phyloP scores from a whole-genome alignment of 345 rosid genomes.

The Syzygium oleosum region DNA sequence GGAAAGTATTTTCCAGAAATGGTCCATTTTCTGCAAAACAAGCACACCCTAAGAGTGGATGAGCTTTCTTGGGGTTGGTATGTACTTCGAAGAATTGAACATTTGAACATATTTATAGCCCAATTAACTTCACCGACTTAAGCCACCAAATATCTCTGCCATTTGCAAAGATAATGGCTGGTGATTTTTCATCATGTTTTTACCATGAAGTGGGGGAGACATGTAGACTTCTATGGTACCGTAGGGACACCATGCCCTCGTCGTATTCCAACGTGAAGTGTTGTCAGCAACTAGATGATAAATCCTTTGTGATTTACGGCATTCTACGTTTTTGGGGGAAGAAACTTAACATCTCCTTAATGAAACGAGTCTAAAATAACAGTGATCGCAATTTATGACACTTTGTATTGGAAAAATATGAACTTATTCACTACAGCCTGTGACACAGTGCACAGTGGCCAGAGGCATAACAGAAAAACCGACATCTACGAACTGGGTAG shows the following conservation, averaged over 20 bases:
- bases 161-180: neutral
- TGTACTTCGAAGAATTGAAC: neutral
- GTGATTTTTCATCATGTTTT: neutral
- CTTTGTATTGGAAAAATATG: neutral
- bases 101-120: neutral
- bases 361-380: neutral
- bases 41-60: neutral
- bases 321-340: neutral
- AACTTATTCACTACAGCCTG: neutral
- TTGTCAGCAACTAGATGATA: neutral
- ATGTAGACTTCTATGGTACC: neutral
- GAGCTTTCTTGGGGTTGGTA: neutral
- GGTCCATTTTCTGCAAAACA: too few species aligned
- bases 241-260: neutral
- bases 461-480: neutral
- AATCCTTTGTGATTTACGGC: neutral
- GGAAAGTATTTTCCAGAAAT: too few species aligned
- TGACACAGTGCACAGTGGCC: neutral
- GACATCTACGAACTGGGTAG: neutral
- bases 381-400: neutral
- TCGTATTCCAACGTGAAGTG: neutral
- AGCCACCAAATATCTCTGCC: neutral
- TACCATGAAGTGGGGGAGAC: neutral
- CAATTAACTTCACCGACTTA: neutral
- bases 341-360: neutral